Evolutionary conservation across 108 stramenopile genomes (phyloP), one percentile per base, ranked within the genome.

Genomic region (Conticribra guillardii): DNA sequence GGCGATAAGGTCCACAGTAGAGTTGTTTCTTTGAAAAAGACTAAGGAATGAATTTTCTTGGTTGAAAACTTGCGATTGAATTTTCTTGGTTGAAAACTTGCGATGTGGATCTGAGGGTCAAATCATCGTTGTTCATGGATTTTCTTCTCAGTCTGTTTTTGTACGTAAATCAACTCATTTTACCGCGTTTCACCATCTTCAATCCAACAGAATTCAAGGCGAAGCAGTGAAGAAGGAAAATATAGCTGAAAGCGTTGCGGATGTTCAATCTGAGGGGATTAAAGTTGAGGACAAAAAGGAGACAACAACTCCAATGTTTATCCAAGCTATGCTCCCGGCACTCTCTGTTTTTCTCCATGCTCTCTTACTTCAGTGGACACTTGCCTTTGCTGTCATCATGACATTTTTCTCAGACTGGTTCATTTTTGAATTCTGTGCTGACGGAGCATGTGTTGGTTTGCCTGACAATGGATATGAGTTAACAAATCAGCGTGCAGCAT

Each of bases 361-460:
- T 28, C 22, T 71, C 33, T 45, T 71, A n/a, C 23, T 71, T 41
- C 51, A 56, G 44, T 71, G 60, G 59, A 31, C 69, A 7, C 33
- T 71, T 45, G 60, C 60, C 7, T 71, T 61, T 54, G 69, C 69
- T 28, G 17, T 45, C 49, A 41, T 71, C 24, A 37, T 71, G 52
- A 53, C 51, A 54, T 61, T 71, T 34, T 71, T 45, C 34, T 41
- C 50, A 29, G 69, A 61, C 16, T 71, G 69, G 69, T 71, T 55
- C 46, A 15, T 29, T n/a, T 54, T 71, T 21, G 34, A 71, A 22
- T 59, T 69, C 19, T 46, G 56, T 0, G 4, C 57, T 9, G 55
- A 50, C 21, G n/a, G 11, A 11, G 27, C 30, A 9, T 41, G 37
- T 41, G 5, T 41, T 5, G 37, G 37, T 41, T 9, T 41, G 5